phyloP scores from a whole-genome alignment of 1,284 basidiomycete genomes.

The Rhodotorula sp. region DNA sequence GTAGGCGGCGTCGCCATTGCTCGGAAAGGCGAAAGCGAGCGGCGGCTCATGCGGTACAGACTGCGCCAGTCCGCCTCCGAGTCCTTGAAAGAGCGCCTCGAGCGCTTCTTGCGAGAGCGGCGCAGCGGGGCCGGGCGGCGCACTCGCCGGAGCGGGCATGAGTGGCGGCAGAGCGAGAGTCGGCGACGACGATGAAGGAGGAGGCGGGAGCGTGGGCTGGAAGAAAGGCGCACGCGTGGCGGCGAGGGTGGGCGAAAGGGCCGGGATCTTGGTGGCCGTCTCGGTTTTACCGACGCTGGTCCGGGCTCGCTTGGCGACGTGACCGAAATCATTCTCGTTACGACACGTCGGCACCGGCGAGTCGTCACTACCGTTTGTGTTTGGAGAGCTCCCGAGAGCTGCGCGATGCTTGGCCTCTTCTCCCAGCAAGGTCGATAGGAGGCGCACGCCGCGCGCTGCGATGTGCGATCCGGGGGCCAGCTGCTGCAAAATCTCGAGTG shows the following conservation, averaged over 20 bases:
- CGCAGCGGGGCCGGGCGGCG: background rate
- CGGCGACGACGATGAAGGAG: background rate
- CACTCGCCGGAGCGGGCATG: background rate
- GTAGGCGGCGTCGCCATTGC: background rate
- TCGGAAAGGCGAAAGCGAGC: background rate
- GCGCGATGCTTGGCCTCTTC: constrained; percentile 35
- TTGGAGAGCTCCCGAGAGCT: background rate
- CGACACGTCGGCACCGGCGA: background rate
- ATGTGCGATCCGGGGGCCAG: constrained; percentile 19
- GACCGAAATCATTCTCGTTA: constrained; percentile 7
- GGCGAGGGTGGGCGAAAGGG: background rate
- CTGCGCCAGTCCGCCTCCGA: background rate
- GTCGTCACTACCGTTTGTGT: background rate
- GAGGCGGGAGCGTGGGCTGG: background rate
- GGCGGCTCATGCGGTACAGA: constrained; percentile 5
- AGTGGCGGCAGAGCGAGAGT: background rate
- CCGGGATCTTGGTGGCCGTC: background rate
- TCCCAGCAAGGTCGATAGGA: constrained; percentile 30
- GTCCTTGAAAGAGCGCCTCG: constrained; percentile 2
- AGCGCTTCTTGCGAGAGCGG: constrained; percentile 9
- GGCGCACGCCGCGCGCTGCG: constrained; percentile 30
- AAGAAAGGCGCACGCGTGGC: constrained; percentile 2
- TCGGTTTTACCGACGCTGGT: background rate
- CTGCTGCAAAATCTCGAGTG: constrained; percentile 21
- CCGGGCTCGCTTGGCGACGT: constrained; percentile 24